Base-by-base conservation (phyloP, 768 basidiomycete species). In the Suillus subaureus region DNA sequence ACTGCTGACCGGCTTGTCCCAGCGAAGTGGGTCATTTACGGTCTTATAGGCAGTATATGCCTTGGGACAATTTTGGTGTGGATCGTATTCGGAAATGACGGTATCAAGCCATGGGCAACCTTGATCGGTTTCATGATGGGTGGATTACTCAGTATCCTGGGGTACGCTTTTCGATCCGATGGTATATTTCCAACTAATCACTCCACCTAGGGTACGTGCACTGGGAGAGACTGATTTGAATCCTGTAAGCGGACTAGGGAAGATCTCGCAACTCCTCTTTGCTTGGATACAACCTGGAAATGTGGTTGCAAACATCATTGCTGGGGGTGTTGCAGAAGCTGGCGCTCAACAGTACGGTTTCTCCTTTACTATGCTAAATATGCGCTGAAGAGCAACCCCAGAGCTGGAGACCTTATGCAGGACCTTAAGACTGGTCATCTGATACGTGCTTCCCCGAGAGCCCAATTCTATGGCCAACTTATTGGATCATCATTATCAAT, bases 401-500 rank as follows among this genome's bases (percentile, higher is more conserved):
- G 93, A 76, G 95, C 96, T 8, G 97, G 96, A 18, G 97, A 99
- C 74, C 86, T 98, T 11, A 98, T 99, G 97, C 97, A 99, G 80
- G 97, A 99, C 77, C 81, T 99, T 66, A 99, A 99, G 80, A 97
- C 97, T 3, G 97, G 97, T 0, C 94, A 97, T 76, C 81, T 99
- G n/a, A 86, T 94, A 63, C 86, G 84, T 68, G 96, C 96, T 11
- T 96, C 95, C 28, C 97, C 97, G 56, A 84, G 94, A 70, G 94
- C 94, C 2, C 97, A 97, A 73, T 97, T 98, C 75, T 96, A 89
- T 70, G 94, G 94, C 11, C 94, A 99, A 76, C 81, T 99, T 58
- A 90, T 98, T 63, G 97, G 97, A 40, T 94, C 93, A 11, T 85
- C 89, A 1, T 83, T 97, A 6, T 94, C 93, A 9, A 95, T 99